A percentile compares a stretch with the other conserved stretches of the same genome.
phyloP scores from a whole-genome alignment of 2,329 filamentous ascomycete species.

The Calonectria henricotiae region DNA sequence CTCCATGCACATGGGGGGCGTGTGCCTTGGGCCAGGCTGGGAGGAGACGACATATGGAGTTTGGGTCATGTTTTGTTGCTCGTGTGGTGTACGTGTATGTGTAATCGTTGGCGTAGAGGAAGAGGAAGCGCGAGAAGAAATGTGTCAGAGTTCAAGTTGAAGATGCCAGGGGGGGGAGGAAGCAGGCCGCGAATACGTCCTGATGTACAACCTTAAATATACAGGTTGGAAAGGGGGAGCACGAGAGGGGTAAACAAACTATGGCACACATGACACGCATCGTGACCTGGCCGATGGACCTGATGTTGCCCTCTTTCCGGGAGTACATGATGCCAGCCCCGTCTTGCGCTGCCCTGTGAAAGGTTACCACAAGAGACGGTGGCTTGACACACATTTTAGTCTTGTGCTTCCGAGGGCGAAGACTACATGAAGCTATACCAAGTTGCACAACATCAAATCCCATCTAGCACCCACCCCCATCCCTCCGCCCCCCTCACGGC shows the following conservation, averaged over 20 bases:
- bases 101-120: background rate
- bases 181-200: background rate
- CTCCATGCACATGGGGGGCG: background rate
- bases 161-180: background rate
- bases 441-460: background rate
- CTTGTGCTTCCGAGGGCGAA: background rate
- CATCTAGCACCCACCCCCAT: too few relatives aligned
- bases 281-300: background rate
- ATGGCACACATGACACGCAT: background rate
- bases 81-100: background rate
- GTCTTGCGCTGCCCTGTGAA: background rate
- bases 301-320: background rate
- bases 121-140: background rate
- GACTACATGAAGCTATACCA: background rate
- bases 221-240: background rate
- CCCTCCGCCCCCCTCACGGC: background rate
- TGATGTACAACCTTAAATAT: slow-evolving; percentile 8
- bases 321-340: background rate
- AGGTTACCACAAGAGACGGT: too few relatives aligned
- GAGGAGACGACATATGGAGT: background rate
- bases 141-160: background rate
- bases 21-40: background rate
- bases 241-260: background rate
- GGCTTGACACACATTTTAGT: background rate
- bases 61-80: background rate